Base-by-base conservation (phyloP, 2,329 filamentous ascomycete genomes). In the Cladosporium sp. region DNA sequence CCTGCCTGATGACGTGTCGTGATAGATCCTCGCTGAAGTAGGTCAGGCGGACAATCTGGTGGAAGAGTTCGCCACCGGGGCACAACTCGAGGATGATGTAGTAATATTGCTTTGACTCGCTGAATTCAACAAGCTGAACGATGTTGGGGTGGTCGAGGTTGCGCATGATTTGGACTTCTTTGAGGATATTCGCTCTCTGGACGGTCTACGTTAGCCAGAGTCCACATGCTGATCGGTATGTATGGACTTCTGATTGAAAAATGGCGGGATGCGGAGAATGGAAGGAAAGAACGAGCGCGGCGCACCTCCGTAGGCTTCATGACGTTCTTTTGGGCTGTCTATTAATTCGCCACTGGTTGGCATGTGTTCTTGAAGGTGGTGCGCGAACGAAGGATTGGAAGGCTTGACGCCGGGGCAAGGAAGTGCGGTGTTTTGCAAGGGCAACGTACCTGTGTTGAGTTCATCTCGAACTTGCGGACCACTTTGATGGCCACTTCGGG, bases 161-260 rank as follows among this genome's bases (percentile, higher is more conserved):
- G 70, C 93, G 92, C 94, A 99, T 99, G 73, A 99, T 99, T 75
- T 97, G 92, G 15, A 99, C 95, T 80, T 99, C 95, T 81, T 99
- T 99, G 68, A 99, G 83, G 71, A 99, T 98, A 75, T 98, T 99
- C 70, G 94, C 92, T 81, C 95, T 87, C 95, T 99, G 78, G 70
- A 66, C 32, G 47, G 14, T 30, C 47, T 70, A 60, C 47, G 41
- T 52, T 44, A 71, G 59, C 59, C 49, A 41, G 66, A 66, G 59
- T 65, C 64, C 54, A 67, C 58, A 34, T 36, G 65, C 21, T n/a
- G 67, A 64, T 68, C 59, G 65, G 60, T 59, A 49, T 21, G 26
- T 55, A 49, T 57, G 51, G 61, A 64, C 61, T 64, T 36, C 26
- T 65, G 28, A 36, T 41, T 15, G 24, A 24, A 28, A 61, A 21